Evolutionary conservation across 768 basidiomycete genomes (phyloP).

Genomic region (Boletus subcaerulescens): DNA sequence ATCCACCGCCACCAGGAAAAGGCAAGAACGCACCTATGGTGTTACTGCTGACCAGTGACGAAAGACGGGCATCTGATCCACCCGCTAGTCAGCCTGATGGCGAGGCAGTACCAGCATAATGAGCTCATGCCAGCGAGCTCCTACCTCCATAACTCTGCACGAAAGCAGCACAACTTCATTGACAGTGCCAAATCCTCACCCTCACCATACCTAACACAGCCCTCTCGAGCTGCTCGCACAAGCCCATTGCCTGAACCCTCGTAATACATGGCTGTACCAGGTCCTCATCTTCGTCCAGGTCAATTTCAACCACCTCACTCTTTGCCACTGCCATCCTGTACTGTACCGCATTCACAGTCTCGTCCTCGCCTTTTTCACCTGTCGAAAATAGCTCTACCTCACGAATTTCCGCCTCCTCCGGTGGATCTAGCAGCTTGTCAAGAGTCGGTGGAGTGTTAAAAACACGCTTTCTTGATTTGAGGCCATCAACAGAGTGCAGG

Average conservation of each 20-base stretch:
- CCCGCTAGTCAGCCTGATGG: no score
- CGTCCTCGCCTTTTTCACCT: not conserved
- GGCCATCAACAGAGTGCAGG: not conserved
- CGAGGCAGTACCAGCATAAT: conserved; percentile 2
- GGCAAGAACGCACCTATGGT: conserved; percentile 47
- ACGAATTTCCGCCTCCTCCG: not conserved
- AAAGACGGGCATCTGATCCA: not conserved
- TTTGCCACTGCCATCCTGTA: not conserved
- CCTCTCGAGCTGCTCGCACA: not conserved
- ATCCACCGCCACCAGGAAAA: conserved; percentile 79
- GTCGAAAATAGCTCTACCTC: not conserved
- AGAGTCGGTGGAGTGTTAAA: not conserved
- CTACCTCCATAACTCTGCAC: no score
- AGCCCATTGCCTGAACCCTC: not conserved
- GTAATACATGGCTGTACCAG: not conserved
- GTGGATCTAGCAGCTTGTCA: not conserved
- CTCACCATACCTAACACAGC: no score
- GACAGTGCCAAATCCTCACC: no score
- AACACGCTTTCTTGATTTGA: not conserved
- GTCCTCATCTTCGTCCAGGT: not conserved
- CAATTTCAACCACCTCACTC: not conserved
- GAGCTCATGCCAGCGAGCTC: not conserved
- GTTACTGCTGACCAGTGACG: not conserved
- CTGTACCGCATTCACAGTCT: not conserved
- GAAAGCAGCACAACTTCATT: no score